Evolutionary conservation across 345 rosid species (phyloP), one percentile per base, ranked within the genome.

Genomic region (Syzygium grande): DNA sequence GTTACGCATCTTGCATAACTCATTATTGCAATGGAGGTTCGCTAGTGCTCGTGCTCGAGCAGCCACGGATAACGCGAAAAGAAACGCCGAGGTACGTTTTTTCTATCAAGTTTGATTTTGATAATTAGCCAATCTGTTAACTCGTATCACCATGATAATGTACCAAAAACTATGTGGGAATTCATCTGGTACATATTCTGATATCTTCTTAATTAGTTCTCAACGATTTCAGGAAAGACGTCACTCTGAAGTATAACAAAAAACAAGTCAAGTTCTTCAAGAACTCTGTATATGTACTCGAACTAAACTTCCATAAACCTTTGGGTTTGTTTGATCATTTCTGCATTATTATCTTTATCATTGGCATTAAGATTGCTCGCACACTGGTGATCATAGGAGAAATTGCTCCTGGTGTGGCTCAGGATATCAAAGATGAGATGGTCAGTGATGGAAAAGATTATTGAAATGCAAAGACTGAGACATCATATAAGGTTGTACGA

Each of bases 11-110:
- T 77, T 90, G 19, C 89, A 96, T 49, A 92, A 88, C 88, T 91
- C 94, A 87, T 52, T 94, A 87, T 38, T 94, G 87, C 98, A 94
- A 52, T 93, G 95, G 93, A 93, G 96, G 86, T 93, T 95, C 89
- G 91, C 91, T 9, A 96, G 94, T 87, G 96, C 96, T 68, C 92
- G 86, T 88, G 92, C 93, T 41, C 94, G 91, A 54, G 92, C 94
- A 73, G 63, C 93, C 19, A 89, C 87, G 90, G 89, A 90, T 30
- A 89, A 92, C 23, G 19, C 84, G 85, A 89, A 90, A 41, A 87
- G 84, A 49, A 59, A 77, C 53, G 93, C 93, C 5, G 88, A 95
- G 96, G 98, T 94, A 91, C 68, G 29, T 49, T 73, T 17, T 38
- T 13, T 53, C 61, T 51, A 7, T n/a, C 17, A 19, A 52, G 12